Base-by-base conservation (phyloP, 352 stramenopile species). In the Pythium aristosporum region DNA sequence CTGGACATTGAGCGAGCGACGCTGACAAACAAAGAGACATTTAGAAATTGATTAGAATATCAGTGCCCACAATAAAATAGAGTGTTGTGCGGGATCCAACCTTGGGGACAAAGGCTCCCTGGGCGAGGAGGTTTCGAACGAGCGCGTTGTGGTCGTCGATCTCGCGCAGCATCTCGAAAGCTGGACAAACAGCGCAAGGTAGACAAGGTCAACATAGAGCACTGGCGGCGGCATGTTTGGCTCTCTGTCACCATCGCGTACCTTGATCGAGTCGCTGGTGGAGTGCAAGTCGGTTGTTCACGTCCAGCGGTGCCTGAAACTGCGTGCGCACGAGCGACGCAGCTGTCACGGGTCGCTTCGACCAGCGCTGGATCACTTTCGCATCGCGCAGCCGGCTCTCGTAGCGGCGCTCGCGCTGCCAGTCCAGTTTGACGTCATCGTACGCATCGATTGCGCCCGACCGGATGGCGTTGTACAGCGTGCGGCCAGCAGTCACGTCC, bases 101-200 rank as follows among this genome's bases (percentile, higher is more conserved):
- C 68, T 86, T 84, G 12, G 75, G 49, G 13, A 70, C 41, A 49
- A 91, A 96, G 0, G 69, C 60, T 18, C 73, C 74, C 54, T 83
- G 72, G 7, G 66, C 70, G 10, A 64, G 63, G 32, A 91, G 73
- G 41, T 81, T 65, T 6, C 74, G 59, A 20, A 91, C 70, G 12
- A 92, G 60, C 0, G 80, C 79, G 51, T 92, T 91, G 41, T 96
- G 85, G 54, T 90, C 73, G 46, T 91, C 80, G 11, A 96, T 65
- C 11, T 76, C 55, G 13, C 75, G 78, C 3, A 96, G 54, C 16
- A 71, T 61, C 1, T 72, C 58, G 55, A 96, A 96, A 0, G 74
- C 85, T 71, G 25, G 3, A 66, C 37, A 52, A n/a, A 66, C 28
- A 25, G 16, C 5, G 25, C 25, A 18, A 43, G 9, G 15, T 23